These are phyloP conservation scores for Rauvolfia tetraphylla DNA, from an alignment of 257 asterid species.

Conservation along the genomic window DNA sequence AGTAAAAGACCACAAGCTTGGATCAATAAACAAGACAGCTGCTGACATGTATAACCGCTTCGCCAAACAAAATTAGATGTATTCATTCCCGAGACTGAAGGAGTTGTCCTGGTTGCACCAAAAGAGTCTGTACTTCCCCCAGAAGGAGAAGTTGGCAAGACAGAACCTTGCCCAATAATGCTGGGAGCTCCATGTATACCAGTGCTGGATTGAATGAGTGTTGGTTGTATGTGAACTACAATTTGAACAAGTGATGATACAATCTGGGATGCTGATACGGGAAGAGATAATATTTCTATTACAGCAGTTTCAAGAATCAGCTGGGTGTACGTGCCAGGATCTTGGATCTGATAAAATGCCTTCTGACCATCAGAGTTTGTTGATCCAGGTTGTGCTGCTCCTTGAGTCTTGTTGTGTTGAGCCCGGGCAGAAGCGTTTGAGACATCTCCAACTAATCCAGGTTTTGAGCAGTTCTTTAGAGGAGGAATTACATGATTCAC, in stretches of 20 bases:
- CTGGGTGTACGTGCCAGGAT: constrained; percentile 94
- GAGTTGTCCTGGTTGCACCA: constrained; percentile 57
- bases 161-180: constrained; percentile 61
- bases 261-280: constrained; percentile 68
- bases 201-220: constrained; percentile 85
- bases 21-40: constrained; percentile 87
- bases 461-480: constrained; percentile 56
- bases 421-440: constrained; percentile 42
- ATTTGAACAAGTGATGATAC: constrained; percentile 88
- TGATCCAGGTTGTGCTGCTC: constrained; percentile 55
- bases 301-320: constrained; percentile 95
- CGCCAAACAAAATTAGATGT: constrained; percentile 77
- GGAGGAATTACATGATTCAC: constrained; percentile 93
- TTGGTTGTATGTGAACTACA: constrained; percentile 92
- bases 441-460: constrained; percentile 54
- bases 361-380: constrained; percentile 65
- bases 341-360: constrained; percentile 92
- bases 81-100: constrained; percentile 63
- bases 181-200: constrained; percentile 54
- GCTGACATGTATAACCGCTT: constrained; percentile 95
- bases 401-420: constrained; percentile 51
- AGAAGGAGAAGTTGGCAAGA: constrained; percentile 95
- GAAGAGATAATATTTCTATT: constrained; percentile 90
- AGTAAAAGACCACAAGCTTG: constrained; percentile 95
- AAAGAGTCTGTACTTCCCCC: constrained; percentile 95